Conservation (phyloP, 108 stramenopile genomes). For the Stephanodiscus minutulus region DNA sequence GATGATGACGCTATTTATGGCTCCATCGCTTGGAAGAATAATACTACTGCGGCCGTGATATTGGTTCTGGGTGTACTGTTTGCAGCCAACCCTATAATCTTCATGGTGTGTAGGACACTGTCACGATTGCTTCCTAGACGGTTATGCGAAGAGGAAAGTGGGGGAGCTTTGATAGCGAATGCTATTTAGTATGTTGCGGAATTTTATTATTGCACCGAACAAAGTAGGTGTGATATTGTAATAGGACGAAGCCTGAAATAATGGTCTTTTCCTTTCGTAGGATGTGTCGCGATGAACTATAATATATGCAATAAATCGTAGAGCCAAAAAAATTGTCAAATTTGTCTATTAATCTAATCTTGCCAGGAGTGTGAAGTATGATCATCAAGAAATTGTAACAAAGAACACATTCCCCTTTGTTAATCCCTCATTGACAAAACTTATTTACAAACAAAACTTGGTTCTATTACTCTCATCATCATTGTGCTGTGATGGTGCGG, state of each 20-base stretch:
- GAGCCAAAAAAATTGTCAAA: no score
- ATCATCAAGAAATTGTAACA: no score
- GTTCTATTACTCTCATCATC: no score
- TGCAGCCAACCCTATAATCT: slow-evolving; percentile 37
- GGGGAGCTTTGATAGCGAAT: background rate
- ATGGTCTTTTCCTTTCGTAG: background rate
- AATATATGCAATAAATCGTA: no score
- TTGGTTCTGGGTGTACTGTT: slow-evolving; percentile 21
- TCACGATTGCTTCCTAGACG: slow-evolving; percentile 30
- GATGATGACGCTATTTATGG: slow-evolving; percentile 52
- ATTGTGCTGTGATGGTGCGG: no score
- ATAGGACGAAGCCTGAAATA: background rate
- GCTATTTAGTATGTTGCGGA: no score
- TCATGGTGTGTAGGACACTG: slow-evolving; percentile 26
- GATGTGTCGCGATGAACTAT: background rate
- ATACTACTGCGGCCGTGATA: slow-evolving; percentile 13
- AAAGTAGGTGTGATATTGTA: background rate
- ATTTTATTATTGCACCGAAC: no score
- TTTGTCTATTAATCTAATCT: no score
- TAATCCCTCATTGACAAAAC: no score
- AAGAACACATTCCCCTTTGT: no score
- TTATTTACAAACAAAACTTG: no score
- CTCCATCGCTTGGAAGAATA: slow-evolving; percentile 40
- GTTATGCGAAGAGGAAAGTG: background rate
- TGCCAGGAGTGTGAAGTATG: no score